These are phyloP conservation scores for Pythium phragmiticola DNA, from an alignment of 352 stramenopile species.

Conservation along the genomic window DNA sequence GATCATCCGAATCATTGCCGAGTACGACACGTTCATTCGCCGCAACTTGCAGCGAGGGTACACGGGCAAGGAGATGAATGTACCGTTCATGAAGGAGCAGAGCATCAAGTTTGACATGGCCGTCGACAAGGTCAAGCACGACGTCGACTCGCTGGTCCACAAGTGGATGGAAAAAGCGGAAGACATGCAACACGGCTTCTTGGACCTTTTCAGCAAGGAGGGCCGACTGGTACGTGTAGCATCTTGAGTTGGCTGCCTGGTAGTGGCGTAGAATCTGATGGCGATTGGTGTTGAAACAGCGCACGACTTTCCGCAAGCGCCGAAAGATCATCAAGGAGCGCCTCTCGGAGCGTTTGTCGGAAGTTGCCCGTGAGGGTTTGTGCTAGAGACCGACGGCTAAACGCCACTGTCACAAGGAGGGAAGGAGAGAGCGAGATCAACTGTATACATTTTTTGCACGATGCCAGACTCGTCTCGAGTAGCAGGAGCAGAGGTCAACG, in stretches of 20 bases:
- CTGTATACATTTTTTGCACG: slow-evolving; percentile 18
- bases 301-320: slow-evolving; percentile 73
- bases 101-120: slow-evolving; percentile 88
- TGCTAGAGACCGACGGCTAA: slow-evolving; percentile 38
- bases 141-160: slow-evolving; percentile 75
- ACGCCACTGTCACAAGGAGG: too few species aligned
- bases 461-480: slow-evolving; percentile 1
- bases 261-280: neutral
- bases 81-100: slow-evolving; percentile 87
- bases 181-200: slow-evolving; percentile 75
- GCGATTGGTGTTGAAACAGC: slow-evolving; percentile 30
- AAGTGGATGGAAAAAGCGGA: slow-evolving; percentile 79
- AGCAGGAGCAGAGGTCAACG: neutral
- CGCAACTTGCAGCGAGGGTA: slow-evolving; percentile 88
- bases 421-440: neutral
- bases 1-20: slow-evolving; percentile 88
- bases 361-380: slow-evolving; percentile 75
- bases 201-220: slow-evolving; percentile 80
- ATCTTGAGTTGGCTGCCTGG: neutral
- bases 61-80: slow-evolving; percentile 92
- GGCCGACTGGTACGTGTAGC: slow-evolving; percentile 51
- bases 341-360: slow-evolving; percentile 63
- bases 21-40: slow-evolving; percentile 92
- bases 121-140: slow-evolving; percentile 79
- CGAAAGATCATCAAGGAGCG: slow-evolving; percentile 83